Conservation (phyloP, 2,329 filamentous ascomycete genomes). For the Fusarium tanahbumbuense region DNA sequence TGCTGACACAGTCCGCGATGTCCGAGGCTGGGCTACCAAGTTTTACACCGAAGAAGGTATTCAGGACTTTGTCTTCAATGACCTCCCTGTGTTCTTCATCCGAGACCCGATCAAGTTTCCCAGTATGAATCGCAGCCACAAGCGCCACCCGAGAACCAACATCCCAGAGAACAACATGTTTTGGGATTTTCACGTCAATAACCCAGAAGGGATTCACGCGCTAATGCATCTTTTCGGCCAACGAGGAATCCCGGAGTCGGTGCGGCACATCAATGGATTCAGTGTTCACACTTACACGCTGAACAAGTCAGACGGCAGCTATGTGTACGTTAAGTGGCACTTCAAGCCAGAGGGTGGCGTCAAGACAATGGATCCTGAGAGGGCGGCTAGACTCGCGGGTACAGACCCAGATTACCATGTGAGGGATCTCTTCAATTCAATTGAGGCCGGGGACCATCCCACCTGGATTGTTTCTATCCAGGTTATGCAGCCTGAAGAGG, state of each 20-base stretch:
- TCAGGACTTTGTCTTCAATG: slow-evolving; percentile 52
- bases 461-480: slow-evolving; percentile 75
- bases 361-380: slow-evolving; percentile 55
- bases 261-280: slow-evolving; percentile 60
- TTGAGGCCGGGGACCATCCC: slow-evolving; percentile 69
- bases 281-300: slow-evolving; percentile 62
- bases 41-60: slow-evolving; percentile 47
- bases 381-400: slow-evolving; percentile 52
- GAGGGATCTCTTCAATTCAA: slow-evolving; percentile 56
- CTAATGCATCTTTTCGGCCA: slow-evolving; percentile 65
- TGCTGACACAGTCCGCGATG: slow-evolving; percentile 73
- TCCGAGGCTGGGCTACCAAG: slow-evolving; percentile 68
- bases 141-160: slow-evolving; percentile 57
- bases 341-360: slow-evolving; percentile 61
- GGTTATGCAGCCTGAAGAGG: slow-evolving; percentile 70
- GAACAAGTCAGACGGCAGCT: slow-evolving; percentile 57
- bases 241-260: slow-evolving; percentile 60
- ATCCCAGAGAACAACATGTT: slow-evolving; percentile 58
- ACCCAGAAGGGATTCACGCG: slow-evolving; percentile 57
- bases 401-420: slow-evolving; percentile 64
- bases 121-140: slow-evolving; percentile 58
- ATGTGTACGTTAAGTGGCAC: slow-evolving; percentile 63
- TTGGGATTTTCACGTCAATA: slow-evolving; percentile 50
- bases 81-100: slow-evolving; percentile 63
- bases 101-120: slow-evolving; percentile 62